phyloP scores from a whole-genome alignment of 1,139 yeast genomes.

The Kluyveromyces sp. region DNA sequence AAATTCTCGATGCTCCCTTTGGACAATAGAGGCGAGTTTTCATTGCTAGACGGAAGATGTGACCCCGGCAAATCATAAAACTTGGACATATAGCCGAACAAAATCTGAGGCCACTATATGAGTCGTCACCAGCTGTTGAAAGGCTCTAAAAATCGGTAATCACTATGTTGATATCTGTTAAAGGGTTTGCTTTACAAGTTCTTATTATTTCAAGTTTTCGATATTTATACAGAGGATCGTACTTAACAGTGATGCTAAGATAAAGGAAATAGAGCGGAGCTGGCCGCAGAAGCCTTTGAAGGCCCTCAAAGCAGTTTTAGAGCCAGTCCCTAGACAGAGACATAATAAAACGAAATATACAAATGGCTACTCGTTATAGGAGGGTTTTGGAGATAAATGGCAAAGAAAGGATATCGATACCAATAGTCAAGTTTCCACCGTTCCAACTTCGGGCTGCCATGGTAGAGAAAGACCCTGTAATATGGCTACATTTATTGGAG shows the following conservation, averaged over 20 bases:
- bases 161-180: no score
- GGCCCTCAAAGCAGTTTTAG: no score
- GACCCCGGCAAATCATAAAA: conserved; percentile 32
- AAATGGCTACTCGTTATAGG: background rate
- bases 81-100: conserved; percentile 12
- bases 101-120: background rate
- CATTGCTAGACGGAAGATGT: conserved; percentile 24
- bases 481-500: conserved; percentile 67
- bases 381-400: conserved; percentile 23
- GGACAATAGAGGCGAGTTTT: conserved; percentile 23
- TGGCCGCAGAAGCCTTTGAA: no score
- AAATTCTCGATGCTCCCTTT: conserved; percentile 10
- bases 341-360: background rate
- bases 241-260: no score
- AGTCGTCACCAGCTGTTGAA: no score
- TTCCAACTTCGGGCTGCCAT: conserved; percentile 63
- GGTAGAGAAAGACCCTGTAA: conserved; percentile 75
- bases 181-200: no score
- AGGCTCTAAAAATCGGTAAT: no score
- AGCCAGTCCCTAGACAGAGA: no score
- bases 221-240: no score
- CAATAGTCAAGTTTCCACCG: conserved; percentile 68
- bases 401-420: conserved; percentile 32
- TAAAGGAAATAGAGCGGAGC: no score
- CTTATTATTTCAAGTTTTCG: no score